Percentiles rank a stretch among this genome's conserved stretches.
These are phyloP conservation scores for Xerocomus brunneocitrinus DNA, from an alignment of 768 basidiomycete genomes.

Conservation along the genomic window DNA sequence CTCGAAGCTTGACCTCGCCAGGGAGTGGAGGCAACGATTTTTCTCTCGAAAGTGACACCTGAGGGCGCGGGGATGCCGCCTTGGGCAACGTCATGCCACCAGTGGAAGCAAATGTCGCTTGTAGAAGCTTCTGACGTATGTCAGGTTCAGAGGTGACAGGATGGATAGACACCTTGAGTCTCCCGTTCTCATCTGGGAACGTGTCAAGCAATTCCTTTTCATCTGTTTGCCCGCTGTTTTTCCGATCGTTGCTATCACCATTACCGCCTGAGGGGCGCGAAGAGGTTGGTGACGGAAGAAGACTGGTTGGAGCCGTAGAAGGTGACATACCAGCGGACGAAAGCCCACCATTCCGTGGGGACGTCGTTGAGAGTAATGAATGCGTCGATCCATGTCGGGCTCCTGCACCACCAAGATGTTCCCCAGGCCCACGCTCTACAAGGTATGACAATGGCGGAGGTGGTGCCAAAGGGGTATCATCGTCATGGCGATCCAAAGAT, in stretches of 20 bases:
- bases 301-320: constrained; percentile 70
- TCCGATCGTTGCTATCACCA: constrained; percentile 44
- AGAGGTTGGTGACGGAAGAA: constrained; percentile 71
- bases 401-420: constrained; percentile 38
- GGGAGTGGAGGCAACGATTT: constrained; percentile 80
- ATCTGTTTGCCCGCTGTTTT: constrained; percentile 39
- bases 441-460: constrained; percentile 91
- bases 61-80: constrained; percentile 9
- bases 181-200: constrained; percentile 31
- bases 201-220: constrained; percentile 38
- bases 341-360: constrained; percentile 49
- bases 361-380: constrained; percentile 57
- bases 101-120: constrained; percentile 32
- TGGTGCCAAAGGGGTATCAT: constrained; percentile 76
- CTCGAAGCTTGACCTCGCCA: constrained; percentile 43
- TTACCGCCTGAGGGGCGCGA: constrained; percentile 60
- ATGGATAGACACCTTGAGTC: constrained; percentile 41
- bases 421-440: constrained; percentile 54
- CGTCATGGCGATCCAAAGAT: constrained; percentile 44
- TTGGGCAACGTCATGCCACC: constrained; percentile 29
- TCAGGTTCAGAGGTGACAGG: constrained; percentile 60
- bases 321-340: constrained; percentile 65
- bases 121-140: constrained; percentile 46
- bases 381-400: constrained; percentile 65
- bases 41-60: constrained; percentile 43